A percentile compares a stretch with the other conserved stretches of the same genome.
Evolutionary conservation across 768 basidiomycete genomes (phyloP).

Genomic region (Rubroboletus pulcherrimus): DNA sequence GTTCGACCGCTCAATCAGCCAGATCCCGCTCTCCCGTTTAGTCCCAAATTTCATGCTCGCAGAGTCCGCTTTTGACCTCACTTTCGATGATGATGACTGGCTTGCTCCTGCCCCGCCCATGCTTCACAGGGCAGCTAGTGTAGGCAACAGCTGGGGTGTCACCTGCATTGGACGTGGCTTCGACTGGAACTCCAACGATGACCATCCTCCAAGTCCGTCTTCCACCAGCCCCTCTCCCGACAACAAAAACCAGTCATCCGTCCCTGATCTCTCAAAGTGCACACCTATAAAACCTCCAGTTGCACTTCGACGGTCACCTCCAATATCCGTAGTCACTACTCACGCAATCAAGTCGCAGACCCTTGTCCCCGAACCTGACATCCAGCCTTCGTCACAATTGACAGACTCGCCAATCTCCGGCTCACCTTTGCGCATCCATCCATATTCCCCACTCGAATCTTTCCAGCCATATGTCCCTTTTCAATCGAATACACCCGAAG

Average conservation of each 20-base stretch:
- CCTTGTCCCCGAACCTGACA: constrained; percentile 22
- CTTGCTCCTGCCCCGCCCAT: constrained; percentile 45
- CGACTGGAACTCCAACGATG: constrained; percentile 56
- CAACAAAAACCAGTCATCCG: constrained; percentile 4
- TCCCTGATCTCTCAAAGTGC: constrained; percentile 13
- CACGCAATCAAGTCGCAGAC: constrained; percentile 26
- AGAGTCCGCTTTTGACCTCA: constrained; percentile 53
- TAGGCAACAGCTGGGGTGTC: constrained; percentile 79
- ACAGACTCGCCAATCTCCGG: constrained; percentile 27
- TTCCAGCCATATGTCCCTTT: constrained; percentile 19
- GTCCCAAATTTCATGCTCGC: constrained; percentile 47
- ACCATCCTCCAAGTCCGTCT: constrained; percentile 19
- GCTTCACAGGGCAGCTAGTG: constrained; percentile 61
- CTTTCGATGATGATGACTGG: constrained; percentile 74
- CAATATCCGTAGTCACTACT: constrained; percentile 14
- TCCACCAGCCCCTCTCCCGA: constrained; percentile 6
- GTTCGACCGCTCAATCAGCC: neutral
- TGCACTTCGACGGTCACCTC: constrained; percentile 11
- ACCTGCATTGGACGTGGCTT: constrained; percentile 83
- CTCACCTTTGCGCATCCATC: constrained; percentile 34
- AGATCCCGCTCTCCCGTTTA: neutral
- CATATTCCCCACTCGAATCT: constrained; percentile 29
- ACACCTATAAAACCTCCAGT: constrained; percentile 6
- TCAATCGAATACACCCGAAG: constrained; percentile 17
- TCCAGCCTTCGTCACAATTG: constrained; percentile 28